A percentile compares a stretch with the other conserved stretches of the same genome.
Evolutionary conservation across 176 grass and related monocot species (phyloP).

Genomic region (Zea luxurians): DNA sequence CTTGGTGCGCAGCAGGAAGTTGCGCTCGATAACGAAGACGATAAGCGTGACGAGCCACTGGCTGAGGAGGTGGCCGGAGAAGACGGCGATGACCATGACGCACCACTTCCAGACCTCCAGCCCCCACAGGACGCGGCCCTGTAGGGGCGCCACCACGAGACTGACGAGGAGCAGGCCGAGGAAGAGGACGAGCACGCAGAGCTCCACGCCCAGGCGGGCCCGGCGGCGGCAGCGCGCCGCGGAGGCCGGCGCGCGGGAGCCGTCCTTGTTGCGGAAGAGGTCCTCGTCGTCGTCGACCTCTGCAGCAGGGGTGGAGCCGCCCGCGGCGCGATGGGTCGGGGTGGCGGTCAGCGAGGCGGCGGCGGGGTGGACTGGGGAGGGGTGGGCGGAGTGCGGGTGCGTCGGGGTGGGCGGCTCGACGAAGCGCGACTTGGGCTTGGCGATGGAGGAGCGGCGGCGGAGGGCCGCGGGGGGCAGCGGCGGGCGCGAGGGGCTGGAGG

Average conservation of each 20-base stretch:
- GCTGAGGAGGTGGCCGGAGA: slow-evolving; percentile 77
- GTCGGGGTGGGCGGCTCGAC: slow-evolving; percentile 46
- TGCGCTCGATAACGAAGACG: slow-evolving; percentile 84
- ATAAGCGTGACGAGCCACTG: slow-evolving; percentile 56
- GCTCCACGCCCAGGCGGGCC: slow-evolving; percentile 43
- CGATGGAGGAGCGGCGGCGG: slow-evolving; percentile 63
- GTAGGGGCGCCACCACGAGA: slow-evolving; percentile 48
- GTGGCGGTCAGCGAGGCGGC: not conserved
- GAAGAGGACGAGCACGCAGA: slow-evolving; percentile 58
- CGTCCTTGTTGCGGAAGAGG: slow-evolving; percentile 56
- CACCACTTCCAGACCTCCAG: slow-evolving; percentile 96
- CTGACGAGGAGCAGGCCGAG: slow-evolving; percentile 69
- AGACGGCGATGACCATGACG: slow-evolving; percentile 72
- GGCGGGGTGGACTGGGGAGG: slow-evolving; percentile 24
- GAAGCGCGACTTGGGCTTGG: slow-evolving; percentile 76
- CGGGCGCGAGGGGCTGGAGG: slow-evolving; percentile 4
- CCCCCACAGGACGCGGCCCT: slow-evolving; percentile 53
- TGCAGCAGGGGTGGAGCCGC: slow-evolving; percentile 50
- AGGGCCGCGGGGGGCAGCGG: slow-evolving; percentile 36
- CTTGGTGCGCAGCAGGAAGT: slow-evolving; percentile 89
- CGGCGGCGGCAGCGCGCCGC: slow-evolving; percentile 48
- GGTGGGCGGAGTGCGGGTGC: not conserved
- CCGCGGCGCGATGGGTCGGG: slow-evolving; percentile 41
- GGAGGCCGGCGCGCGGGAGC: not conserved
- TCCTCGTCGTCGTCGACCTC: slow-evolving; percentile 74